A percentile compares a stretch with the other conserved stretches of the same genome.
phyloP scores from a whole-genome alignment of 164 flowering plant species.

The Berberis thunbergii region DNA sequence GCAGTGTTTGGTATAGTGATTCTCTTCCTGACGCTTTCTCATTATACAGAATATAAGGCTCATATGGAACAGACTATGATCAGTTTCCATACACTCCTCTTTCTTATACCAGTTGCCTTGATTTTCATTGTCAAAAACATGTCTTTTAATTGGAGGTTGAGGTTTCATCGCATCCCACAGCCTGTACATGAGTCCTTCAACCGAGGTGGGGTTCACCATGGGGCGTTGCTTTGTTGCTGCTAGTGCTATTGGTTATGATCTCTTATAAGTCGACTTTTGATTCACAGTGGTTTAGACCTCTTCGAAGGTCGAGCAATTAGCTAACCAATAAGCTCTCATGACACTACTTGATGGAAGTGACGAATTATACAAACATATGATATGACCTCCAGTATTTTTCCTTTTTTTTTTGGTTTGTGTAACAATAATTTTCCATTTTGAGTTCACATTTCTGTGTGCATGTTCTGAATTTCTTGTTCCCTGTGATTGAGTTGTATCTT shows the following conservation, averaged over 20 bases:
- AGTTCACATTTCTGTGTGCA: too few relatives aligned
- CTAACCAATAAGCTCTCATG: neutral
- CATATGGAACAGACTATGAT: constrained; percentile 19
- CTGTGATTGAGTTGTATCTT: too few relatives aligned
- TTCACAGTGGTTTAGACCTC: constrained; percentile 45
- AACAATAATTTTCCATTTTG: too few relatives aligned
- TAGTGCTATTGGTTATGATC: constrained; percentile 44
- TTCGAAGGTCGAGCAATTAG: neutral
- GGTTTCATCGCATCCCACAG: constrained; percentile 10
- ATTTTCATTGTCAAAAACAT: constrained; percentile 23
- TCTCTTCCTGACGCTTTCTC: constrained; percentile 43
- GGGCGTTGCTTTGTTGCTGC: constrained; percentile 45
- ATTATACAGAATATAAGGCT: constrained; percentile 25
- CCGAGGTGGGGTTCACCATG: constrained; percentile 38
- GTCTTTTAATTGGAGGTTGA: constrained; percentile 12
- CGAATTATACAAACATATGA: too few relatives aligned
- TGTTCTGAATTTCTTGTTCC: too few relatives aligned
- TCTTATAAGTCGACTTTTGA: constrained; percentile 55
- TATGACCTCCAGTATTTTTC: too few relatives aligned
- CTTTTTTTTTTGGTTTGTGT: too few relatives aligned
- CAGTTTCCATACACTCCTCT: constrained; percentile 34
- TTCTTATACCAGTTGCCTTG: constrained; percentile 35
- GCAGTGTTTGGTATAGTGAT: constrained; percentile 44
- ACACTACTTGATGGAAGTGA: neutral
- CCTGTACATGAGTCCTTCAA: constrained; percentile 7